Base-by-base conservation (phyloP, 768 basidiomycete species). In the Lactarius quietus region DNA sequence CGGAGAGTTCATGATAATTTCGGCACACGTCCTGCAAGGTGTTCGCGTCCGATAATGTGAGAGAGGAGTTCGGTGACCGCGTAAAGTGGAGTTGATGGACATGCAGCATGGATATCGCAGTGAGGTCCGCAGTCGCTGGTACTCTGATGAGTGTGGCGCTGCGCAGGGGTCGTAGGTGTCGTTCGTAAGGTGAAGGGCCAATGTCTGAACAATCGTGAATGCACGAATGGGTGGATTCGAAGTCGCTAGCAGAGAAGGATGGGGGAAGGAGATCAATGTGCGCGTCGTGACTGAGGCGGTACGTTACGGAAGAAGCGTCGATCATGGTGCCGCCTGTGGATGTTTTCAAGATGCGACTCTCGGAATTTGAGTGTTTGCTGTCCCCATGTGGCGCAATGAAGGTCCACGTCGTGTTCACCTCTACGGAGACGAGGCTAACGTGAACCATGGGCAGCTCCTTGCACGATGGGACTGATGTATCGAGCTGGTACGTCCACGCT, bases 401-500 rank as follows among this genome's bases (percentile, higher is more conserved):
- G 17, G 82, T 80, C 85, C 88, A 89, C 2, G 86, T 80, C 7
- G 81, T 78, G 64, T 82, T 82, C 15, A 78, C 78, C 38, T 91
- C 85, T 1, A 85, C 85, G 61, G 83, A 84, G 23, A 87, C 70
- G 1, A 93, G 65, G 8, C 83, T 81, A 56, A 90, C 81, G 68
- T 89, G 86, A 28, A 87, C 71, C 14, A 84, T 80, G 1, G 80
- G 79, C n/a, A 82, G 74, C 39, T 81, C 79, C 7, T 70, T 74
- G 61, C 75, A 77, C 9, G 73, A 69, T 15, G 78, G 71, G 5
- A 80, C 74, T 12, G 77, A 75, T 29, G 74, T 75, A 1, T 81
- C 78, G 28, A 90, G 74, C 67, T 84, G 81, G 12, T 73, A 76
- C 39, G 79, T 79, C 92, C 92, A 93, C 56, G 85, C 92, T 93